Base-by-base conservation (phyloP, 2,329 filamentous ascomycete species). In the Cryphonectria japonica region DNA sequence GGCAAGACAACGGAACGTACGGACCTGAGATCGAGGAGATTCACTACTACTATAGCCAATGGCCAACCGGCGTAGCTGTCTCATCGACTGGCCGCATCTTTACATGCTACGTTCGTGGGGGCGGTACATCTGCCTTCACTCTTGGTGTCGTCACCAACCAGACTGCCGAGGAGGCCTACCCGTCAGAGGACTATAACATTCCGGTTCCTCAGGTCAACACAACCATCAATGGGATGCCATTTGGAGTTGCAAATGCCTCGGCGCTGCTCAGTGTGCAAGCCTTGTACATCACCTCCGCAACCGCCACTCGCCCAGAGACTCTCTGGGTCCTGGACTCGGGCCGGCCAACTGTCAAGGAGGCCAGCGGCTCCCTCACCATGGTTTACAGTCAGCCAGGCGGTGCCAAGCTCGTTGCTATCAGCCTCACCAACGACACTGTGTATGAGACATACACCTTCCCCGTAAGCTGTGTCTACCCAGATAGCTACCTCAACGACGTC, bases 41-140 rank as follows among this genome's bases (percentile, higher is more conserved):
- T 52, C 83, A 86, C 73, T 85, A 85, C 74, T 85, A 80, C 75
- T 83, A 83, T 69, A 80, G 82, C 39, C 81, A 84, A 74, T 84
- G 81, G 82, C 83, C 82, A 1, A 83, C 83, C 32, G 83, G 83
- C 6, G 79, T 85, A 9, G 81, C 83, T 22, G 79, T 83, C 2
- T 82, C 82, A 0, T 82, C 78, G 19, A 78, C 77, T 37, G 82
- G 82, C n/a, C 77, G 82, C 13, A 76, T 84, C 52, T 85, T 85
- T 72, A 78, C 81, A 22, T 82, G 79, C 61, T 85, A 84, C 74
- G 85, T 83, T 3, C 81, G 84, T 9, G 84, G 83, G 16, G 67
- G 67, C 7, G 68, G 61, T n/a, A 76, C 76, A 37, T 84, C 85
- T 73, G 73, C 76, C 11, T 86, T 84, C 74, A 86, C 83, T 0